Percentiles rank a stretch among this genome's conserved stretches.
phyloP scores from a whole-genome alignment of 345 rosid genomes.

The Populus ilicifolia region DNA sequence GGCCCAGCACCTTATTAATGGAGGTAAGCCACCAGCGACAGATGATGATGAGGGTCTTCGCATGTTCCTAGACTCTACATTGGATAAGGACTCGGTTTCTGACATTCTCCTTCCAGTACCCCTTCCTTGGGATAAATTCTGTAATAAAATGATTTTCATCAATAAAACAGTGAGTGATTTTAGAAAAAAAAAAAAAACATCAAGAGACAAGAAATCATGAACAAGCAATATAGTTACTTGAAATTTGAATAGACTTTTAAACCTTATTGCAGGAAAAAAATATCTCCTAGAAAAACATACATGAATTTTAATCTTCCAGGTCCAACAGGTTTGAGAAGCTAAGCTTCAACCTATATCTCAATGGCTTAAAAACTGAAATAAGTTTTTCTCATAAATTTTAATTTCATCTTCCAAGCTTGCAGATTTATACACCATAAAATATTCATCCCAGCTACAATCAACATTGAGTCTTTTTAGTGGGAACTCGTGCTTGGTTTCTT shows the following conservation, averaged over 20 bases:
- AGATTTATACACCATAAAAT: background rate
- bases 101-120: slow-evolving; percentile 60
- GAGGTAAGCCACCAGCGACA: slow-evolving; percentile 88
- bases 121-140: slow-evolving; percentile 66
- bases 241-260: background rate
- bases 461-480: background rate
- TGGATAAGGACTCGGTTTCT: slow-evolving; percentile 52
- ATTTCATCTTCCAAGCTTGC: background rate
- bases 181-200: background rate
- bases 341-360: background rate
- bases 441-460: background rate
- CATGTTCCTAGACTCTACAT: slow-evolving; percentile 55
- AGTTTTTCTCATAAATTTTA: background rate
- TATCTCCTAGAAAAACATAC: background rate
- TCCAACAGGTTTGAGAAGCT: background rate
- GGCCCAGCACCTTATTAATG: slow-evolving; percentile 66
- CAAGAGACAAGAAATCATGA: background rate
- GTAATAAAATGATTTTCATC: slow-evolving; percentile 13
- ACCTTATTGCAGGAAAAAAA: background rate
- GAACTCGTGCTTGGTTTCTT: background rate
- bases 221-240: background rate
- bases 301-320: background rate
- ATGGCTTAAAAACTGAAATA: background rate
- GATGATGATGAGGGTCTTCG: slow-evolving; percentile 69
- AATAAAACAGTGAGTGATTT: background rate